A percentile compares a stretch with the other conserved stretches of the same genome.
Conservation (phyloP, 768 basidiomycete genomes). For the Chalciporus pseudorubinellus region DNA sequence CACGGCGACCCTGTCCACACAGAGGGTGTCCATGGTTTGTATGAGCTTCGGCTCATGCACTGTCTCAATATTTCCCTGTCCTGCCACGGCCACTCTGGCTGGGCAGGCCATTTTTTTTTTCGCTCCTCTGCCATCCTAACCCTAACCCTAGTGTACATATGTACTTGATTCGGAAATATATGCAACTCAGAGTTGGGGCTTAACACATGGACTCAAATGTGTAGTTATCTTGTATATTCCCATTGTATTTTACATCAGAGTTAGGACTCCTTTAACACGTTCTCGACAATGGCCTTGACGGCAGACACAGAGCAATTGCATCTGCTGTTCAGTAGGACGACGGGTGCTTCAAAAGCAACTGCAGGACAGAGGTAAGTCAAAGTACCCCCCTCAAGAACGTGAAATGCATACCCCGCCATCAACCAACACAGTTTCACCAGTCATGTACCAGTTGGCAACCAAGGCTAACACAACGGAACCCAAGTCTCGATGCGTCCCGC, state of each 20-base stretch:
- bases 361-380: not conserved
- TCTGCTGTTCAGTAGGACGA: constrained; percentile 31
- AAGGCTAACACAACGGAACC: constrained; percentile 43
- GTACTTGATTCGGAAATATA: constrained; percentile 1
- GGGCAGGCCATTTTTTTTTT: constrained; percentile 29
- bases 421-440: constrained; percentile 47
- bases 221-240: no score
- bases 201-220: no score
- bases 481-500: constrained; percentile 39
- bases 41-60: constrained; percentile 71
- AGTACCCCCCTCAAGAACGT: not conserved
- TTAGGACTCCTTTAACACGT: no score
- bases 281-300: no score
- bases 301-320: not conserved
- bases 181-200: no score
- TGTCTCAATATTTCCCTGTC: constrained; percentile 80
- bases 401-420: constrained; percentile 46
- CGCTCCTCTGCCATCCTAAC: constrained; percentile 16
- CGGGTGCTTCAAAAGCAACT: constrained; percentile 39
- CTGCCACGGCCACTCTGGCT: constrained; percentile 53
- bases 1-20: constrained; percentile 56
- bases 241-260: not conserved
- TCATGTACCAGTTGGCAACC: constrained; percentile 47
- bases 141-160: constrained; percentile 29
- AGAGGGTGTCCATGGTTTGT: constrained; percentile 46